A percentile compares a stretch with the other conserved stretches of the same genome.
Conservation (phyloP, 306 rosid species). For the Coriaria nepalensis region DNA sequence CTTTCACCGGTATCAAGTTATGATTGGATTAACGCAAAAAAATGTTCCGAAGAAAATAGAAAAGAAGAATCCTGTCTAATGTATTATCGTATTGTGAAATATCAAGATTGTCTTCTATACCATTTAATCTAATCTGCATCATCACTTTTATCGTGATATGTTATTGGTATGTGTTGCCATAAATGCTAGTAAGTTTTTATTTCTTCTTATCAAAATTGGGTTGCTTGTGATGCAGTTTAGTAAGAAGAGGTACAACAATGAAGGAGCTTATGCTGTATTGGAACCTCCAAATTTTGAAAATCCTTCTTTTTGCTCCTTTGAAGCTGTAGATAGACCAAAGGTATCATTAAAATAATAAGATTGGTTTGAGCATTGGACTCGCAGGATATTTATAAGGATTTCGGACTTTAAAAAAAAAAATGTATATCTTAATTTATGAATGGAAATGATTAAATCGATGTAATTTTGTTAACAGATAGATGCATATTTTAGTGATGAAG, state of each 20-base stretch:
- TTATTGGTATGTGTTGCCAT: too few species aligned
- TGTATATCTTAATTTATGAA: conserved; percentile 3
- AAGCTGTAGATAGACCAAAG: conserved; percentile 51
- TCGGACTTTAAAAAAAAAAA: not conserved
- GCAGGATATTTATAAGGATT: not conserved
- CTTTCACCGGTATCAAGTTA: too few species aligned
- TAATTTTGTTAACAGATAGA: conserved; percentile 36
- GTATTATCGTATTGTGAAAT: too few species aligned
- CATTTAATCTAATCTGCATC: too few species aligned
- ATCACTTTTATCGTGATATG: too few species aligned
- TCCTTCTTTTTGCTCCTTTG: conserved; percentile 68
- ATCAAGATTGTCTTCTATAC: too few species aligned
- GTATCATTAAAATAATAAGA: conserved; percentile 16
- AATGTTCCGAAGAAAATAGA: too few species aligned
- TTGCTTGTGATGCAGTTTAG: conserved; percentile 38
- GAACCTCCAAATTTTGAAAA: conserved; percentile 47
- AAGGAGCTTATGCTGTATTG: conserved; percentile 78
- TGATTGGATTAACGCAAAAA: too few species aligned
- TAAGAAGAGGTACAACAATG: conserved; percentile 44
- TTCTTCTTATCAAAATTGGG: too few species aligned
- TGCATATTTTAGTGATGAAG: conserved; percentile 35
- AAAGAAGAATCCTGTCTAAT: too few species aligned
- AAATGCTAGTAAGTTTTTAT: too few species aligned
- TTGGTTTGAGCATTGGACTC: not conserved
- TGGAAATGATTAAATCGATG: conserved; percentile 10